Evolutionary conservation across 2,329 filamentous ascomycete species (phyloP), one percentile per base, ranked within the genome.

Genomic region (Claviceps spartinae): DNA sequence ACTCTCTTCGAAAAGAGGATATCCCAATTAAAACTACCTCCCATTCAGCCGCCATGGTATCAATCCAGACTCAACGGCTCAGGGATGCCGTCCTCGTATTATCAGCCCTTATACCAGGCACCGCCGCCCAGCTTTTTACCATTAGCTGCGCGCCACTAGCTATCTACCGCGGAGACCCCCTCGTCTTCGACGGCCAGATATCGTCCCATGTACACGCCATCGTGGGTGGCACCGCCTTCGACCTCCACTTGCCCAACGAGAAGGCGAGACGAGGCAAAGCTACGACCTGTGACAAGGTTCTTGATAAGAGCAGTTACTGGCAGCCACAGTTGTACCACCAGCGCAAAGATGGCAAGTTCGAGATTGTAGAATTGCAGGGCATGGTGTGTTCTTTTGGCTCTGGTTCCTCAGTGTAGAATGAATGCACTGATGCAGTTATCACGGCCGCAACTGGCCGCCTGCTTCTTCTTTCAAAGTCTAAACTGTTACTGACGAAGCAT

Each of bases 291-390:
- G 72, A 73, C 37, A 80, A 82, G 52, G 70, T 72, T 30, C 68
- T 78, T 55, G 82, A 86, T 62, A 67, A 77, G 53, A 83, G 77
- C 52, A 83, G 79, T 60, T 86, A 87, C 67, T 86, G 83, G 83
- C 78, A 78, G 16, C 82, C 83, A 0, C 71, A 72, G 55, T 67
- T 86, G 1, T 69, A 66, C 57, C 70, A 70, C 53, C 65, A 75
- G 54, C 71, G 74, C 45, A 61, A 72, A 44, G 76, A 82, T 59
- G 80, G 81, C 13, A 76, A 69, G 51, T 81, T 83, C 38, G 65
- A 68, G 56, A 59, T 63, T 11, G 66, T 71, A 14, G 50, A 60
- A 1, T 67, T 63, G 55, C 57, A 61, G 49, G 61, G 62, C 41
- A 60, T 55, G 42, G 62, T 63, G 50, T 52, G 61, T 56, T 5